Evolutionary conservation across 805 yeast genomes (phyloP).

Genomic region (Candida ulmi): DNA sequence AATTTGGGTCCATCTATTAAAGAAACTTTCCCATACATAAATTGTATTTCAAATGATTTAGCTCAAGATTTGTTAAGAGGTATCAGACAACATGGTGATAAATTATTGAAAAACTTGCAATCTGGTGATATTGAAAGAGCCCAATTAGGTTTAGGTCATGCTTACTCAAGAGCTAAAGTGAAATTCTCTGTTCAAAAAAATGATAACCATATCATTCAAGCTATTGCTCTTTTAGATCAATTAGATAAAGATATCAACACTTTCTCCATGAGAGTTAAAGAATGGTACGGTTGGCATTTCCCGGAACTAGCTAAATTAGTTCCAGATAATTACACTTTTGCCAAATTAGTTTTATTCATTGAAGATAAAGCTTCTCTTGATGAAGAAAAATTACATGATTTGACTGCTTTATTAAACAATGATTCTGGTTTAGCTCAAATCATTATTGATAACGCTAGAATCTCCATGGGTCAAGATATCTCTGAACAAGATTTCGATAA

Average conservation of each 20-base stretch:
- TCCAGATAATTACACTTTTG: constrained; percentile 97
- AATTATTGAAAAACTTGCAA: constrained; percentile 85
- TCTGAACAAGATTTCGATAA: constrained; percentile 92
- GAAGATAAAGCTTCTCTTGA: constrained; percentile 80
- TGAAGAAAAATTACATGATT: constrained; percentile 80
- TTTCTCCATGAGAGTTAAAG: constrained; percentile 97
- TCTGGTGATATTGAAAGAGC: constrained; percentile 97
- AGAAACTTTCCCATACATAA: constrained; percentile 83
- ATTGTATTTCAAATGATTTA: constrained; percentile 84
- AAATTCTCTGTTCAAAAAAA: constrained; percentile 98
- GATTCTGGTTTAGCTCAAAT: constrained; percentile 90
- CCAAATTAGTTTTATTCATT: constrained; percentile 75
- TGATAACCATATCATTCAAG: constrained; percentile 98
- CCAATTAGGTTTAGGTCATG: constrained; percentile 97
- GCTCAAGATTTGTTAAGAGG: constrained; percentile 96
- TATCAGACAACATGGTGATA: constrained; percentile 83
- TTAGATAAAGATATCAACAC: constrained; percentile 96
- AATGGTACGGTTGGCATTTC: constrained; percentile 99
- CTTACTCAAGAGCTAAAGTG: constrained; percentile 97
- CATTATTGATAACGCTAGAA: constrained; percentile 90
- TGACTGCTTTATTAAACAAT: constrained; percentile 76
- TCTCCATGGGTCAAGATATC: constrained; percentile 98
- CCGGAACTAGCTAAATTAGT: constrained; percentile 96
- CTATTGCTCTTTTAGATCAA: constrained; percentile 93
- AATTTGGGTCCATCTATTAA: constrained; percentile 96